Base-by-base conservation (phyloP, 2,329 filamentous ascomycete species). In the Epichloe glyceriae region DNA sequence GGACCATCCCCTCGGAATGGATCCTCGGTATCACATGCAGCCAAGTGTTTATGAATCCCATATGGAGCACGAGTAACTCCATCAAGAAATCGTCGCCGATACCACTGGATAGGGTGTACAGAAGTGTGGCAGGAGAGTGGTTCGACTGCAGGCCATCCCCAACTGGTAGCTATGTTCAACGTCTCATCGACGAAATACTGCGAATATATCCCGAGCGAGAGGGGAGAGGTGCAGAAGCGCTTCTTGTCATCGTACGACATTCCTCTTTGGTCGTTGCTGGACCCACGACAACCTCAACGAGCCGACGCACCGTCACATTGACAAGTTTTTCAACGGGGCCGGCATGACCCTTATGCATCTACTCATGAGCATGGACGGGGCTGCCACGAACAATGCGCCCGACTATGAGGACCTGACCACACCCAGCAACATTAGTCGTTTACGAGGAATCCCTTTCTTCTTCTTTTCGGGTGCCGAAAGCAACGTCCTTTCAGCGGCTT, bases 271-370 rank as follows among this genome's bases (percentile, higher is more conserved):
- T 37, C 73, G 78, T 54, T 65, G 54, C 64, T 86, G 80, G 80
- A 80, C 74, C 58, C 82, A 85, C 62, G 61, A 57, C 3, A 84
- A 85, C 61, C 72, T 85, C 33, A 84, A 83, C 65, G 77, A 78
- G 64, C 78, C 75, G 3, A 85, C 82, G 2, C 82, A 85, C 63
- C 66, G 73, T 0, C 74, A 81, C 58, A 74, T 83, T 45, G 73
- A 79, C 61, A 71, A 74, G 34, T 79, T 83, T 64, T 77, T 85
- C 51, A 76, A 76, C 56, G 81, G 81, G 50, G 74, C 80, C 49
- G 79, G 76, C 61, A 82, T 82, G 76, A 72, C 69, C 1, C 65
- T 76, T 53, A 68, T 83, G 47, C 61, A 71, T 37, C 67, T 80
- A 52, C 70, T 84, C 11, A 80, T 81, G 71, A 66, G 65, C 37